phyloP scores from a whole-genome alignment of 2,329 filamentous ascomycete species.

The Huntiella abstrusa region DNA sequence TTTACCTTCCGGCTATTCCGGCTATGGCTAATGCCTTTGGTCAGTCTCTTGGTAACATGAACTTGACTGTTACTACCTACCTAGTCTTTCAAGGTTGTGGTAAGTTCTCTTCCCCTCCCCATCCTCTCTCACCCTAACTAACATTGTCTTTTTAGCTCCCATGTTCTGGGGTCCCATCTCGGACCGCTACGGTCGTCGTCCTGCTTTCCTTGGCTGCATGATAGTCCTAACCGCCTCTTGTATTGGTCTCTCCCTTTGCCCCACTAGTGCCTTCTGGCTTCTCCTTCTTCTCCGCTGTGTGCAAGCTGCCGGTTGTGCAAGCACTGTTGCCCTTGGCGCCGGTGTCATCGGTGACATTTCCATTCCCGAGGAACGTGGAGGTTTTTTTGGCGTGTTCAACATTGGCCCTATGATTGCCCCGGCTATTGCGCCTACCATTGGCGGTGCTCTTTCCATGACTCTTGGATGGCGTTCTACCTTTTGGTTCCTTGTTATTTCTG shows the following conservation, averaged over 20 bases:
- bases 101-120: conserved; percentile 5
- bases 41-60: conserved; percentile 16
- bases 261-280: conserved; percentile 17
- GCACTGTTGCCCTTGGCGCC: conserved; percentile 19
- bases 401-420: conserved; percentile 23
- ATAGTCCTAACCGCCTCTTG: conserved; percentile 17
- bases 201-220: conserved; percentile 17
- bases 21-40: conserved; percentile 16
- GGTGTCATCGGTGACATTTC: conserved; percentile 20
- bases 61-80: conserved; percentile 18
- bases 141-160: conserved; percentile 12
- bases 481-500: conserved; percentile 32
- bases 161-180: conserved; percentile 21
- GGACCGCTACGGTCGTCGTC: conserved; percentile 18
- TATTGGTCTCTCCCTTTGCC: conserved; percentile 18
- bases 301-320: conserved; percentile 19
- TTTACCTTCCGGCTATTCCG: conserved; percentile 19
- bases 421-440: conserved; percentile 30
- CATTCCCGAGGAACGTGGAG: conserved; percentile 17
- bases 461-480: conserved; percentile 33
- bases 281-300: conserved; percentile 17
- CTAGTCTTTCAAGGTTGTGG: conserved; percentile 17
- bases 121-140: background rate
- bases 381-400: conserved; percentile 19
- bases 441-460: conserved; percentile 26